Evolutionary conservation across 768 basidiomycete species (phyloP).

Genomic region (Trametes elegans): DNA sequence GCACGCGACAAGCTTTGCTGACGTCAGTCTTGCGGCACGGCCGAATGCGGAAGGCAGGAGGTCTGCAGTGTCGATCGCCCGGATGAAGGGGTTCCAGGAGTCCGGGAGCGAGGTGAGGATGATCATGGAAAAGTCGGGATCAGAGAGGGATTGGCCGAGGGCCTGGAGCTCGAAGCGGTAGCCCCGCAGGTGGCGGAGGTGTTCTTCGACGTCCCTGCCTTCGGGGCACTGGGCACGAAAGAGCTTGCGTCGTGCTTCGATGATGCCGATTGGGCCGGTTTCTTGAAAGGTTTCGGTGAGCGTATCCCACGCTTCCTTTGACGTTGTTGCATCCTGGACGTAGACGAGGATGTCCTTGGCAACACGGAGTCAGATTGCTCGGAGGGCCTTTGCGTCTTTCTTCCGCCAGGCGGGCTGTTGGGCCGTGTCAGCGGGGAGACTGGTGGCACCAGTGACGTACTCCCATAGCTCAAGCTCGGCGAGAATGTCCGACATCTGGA

Average conservation of each 20-base stretch:
- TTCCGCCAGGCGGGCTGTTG: too few relatives aligned
- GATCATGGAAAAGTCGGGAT: conserved; percentile 35
- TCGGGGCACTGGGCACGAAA: too few relatives aligned
- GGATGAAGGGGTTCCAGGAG: conserved; percentile 37
- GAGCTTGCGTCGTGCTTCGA: too few relatives aligned
- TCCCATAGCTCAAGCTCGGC: too few relatives aligned
- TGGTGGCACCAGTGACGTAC: too few relatives aligned
- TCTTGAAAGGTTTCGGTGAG: conserved; percentile 33
- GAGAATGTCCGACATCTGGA: too few relatives aligned
- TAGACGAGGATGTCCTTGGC: conserved; percentile 31
- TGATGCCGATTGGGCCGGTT: too few relatives aligned
- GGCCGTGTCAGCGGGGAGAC: too few relatives aligned
- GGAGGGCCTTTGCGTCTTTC: too few relatives aligned
- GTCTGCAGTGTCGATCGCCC: conserved; percentile 9
- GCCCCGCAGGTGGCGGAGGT: conserved; percentile 30
- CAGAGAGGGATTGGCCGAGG: conserved; percentile 25
- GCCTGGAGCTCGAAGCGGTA: conserved; percentile 26
- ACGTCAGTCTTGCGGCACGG: too few relatives aligned
- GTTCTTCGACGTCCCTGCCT: conserved; percentile 24
- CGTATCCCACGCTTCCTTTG: conserved; percentile 30
- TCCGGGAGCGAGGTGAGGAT: too few relatives aligned
- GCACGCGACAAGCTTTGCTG: too few relatives aligned
- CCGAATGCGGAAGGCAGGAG: neutral
- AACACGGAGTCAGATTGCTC: conserved; percentile 30
- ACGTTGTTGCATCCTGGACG: conserved; percentile 26